Evolutionary conservation across 1,139 yeast genomes (phyloP).

Genomic region (Lizanozyma gosingica): DNA sequence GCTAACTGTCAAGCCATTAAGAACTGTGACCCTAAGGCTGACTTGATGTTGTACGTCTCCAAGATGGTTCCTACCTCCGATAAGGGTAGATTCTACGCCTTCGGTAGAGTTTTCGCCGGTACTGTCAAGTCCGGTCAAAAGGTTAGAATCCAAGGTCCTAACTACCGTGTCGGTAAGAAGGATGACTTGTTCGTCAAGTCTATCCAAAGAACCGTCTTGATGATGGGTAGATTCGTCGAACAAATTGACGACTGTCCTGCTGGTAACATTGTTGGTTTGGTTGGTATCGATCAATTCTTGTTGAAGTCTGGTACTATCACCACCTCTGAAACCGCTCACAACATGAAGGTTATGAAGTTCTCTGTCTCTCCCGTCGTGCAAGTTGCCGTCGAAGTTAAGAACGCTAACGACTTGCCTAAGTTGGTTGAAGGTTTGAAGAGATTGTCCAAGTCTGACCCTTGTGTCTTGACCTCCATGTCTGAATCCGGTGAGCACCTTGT

Average conservation of each 20-base stretch:
- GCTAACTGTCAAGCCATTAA: slow-evolving; percentile 84
- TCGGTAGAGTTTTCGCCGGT: slow-evolving; percentile 99
- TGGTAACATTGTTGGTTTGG: slow-evolving; percentile 99
- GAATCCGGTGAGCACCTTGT: slow-evolving; percentile 99
- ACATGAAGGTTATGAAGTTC: slow-evolving; percentile 99
- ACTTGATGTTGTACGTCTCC: slow-evolving; percentile 98
- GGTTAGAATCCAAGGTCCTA: slow-evolving; percentile 99
- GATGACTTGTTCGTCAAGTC: slow-evolving; percentile 96
- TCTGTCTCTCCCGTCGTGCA: slow-evolving; percentile 99
- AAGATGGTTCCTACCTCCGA: slow-evolving; percentile 99
- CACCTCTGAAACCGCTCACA: slow-evolving; percentile 94
- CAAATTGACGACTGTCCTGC: slow-evolving; percentile 99
- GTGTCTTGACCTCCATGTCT: slow-evolving; percentile 81
- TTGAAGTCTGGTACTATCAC: slow-evolving; percentile 99
- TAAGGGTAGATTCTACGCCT: slow-evolving; percentile 99
- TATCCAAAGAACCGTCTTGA: slow-evolving; percentile 97
- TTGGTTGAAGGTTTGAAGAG: slow-evolving; percentile 99
- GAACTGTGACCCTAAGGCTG: slow-evolving; percentile 98
- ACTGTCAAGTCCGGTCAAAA: slow-evolving; percentile 98
- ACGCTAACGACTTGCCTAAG: slow-evolving; percentile 98
- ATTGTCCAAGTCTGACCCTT: slow-evolving; percentile 98
- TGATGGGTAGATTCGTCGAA: slow-evolving; percentile 99
- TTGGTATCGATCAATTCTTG: slow-evolving; percentile 99
- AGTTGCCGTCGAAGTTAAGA: slow-evolving; percentile 99
- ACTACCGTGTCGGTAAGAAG: slow-evolving; percentile 97